These are phyloP conservation scores for Chytriomyces sp. DNA, from an alignment of 192 early-diverging fungal species.

Conservation along the genomic window DNA sequence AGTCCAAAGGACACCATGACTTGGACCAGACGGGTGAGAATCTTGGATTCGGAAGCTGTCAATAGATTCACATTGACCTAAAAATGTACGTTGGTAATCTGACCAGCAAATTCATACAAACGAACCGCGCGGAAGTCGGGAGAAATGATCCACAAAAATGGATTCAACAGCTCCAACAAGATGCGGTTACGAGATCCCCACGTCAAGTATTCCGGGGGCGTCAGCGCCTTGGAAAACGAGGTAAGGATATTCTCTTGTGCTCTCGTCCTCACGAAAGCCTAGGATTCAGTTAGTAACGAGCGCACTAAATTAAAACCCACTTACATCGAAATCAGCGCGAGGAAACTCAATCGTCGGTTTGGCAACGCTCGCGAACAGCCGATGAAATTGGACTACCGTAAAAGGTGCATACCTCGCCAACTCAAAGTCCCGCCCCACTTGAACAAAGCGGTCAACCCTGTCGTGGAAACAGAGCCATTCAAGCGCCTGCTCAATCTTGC, in stretches of 20 bases:
- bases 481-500: slow-evolving; percentile 63
- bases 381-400: slow-evolving; percentile 73
- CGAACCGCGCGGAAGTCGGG: slow-evolving; percentile 73
- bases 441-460: slow-evolving; percentile 53
- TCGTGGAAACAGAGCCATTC: slow-evolving; percentile 89
- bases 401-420: slow-evolving; percentile 72
- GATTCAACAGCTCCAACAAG: slow-evolving; percentile 64
- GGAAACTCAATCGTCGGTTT: slow-evolving; percentile 69
- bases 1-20: slow-evolving; percentile 74
- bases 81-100: background rate
- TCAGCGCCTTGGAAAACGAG: slow-evolving; percentile 52
- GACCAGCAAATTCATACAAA: background rate
- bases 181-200: slow-evolving; percentile 49
- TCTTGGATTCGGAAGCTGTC: slow-evolving; percentile 61
- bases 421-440: slow-evolving; percentile 53
- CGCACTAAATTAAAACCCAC: slow-evolving; percentile 27
- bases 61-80: slow-evolving; percentile 65
- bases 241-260: slow-evolving; percentile 52
- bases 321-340: slow-evolving; percentile 72
- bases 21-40: slow-evolving; percentile 61
- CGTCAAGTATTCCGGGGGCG: slow-evolving; percentile 48
- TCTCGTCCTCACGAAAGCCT: slow-evolving; percentile 42
- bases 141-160: slow-evolving; percentile 74
- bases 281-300: background rate
- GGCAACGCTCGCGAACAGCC: slow-evolving; percentile 73